Conservation (phyloP, 2,329 filamentous ascomycete species). For the Colletotrichum falcatum region DNA sequence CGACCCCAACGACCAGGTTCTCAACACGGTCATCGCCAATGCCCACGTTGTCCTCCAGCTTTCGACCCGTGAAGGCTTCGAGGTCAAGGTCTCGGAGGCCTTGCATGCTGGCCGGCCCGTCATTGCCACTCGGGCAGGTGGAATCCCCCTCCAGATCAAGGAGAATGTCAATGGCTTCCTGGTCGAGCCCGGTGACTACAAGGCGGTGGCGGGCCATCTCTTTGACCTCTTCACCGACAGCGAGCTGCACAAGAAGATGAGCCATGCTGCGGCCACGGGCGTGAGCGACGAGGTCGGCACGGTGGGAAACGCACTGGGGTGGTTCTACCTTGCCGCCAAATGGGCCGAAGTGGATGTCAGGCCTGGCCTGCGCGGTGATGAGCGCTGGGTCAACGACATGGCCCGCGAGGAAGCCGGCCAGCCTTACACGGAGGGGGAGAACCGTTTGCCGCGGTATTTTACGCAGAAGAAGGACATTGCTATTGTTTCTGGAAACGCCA, state of each 20-base stretch:
- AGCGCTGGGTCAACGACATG: conserved; percentile 80
- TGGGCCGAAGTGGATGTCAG: conserved; percentile 66
- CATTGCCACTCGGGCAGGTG: conserved; percentile 81
- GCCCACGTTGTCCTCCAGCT: conserved; percentile 82
- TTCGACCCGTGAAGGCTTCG: conserved; percentile 85
- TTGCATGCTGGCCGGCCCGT: conserved; percentile 83
- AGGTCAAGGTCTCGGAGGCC: conserved; percentile 88
- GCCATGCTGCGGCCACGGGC: conserved; percentile 69
- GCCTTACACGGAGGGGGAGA: conserved; percentile 70
- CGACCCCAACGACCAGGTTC: conserved; percentile 81
- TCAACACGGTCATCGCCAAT: conserved; percentile 80
- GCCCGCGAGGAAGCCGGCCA: conserved; percentile 73
- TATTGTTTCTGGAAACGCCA: conserved; percentile 5
- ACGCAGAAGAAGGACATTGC: conserved; percentile 49
- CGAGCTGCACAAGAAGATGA: conserved; percentile 75
- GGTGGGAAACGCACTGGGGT: conserved; percentile 80
- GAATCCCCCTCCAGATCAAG: conserved; percentile 83
- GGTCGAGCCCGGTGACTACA: conserved; percentile 77
- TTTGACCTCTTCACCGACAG: conserved; percentile 74
- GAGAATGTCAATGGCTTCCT: conserved; percentile 79
- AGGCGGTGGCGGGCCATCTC: conserved; percentile 76
- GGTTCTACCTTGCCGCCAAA: conserved; percentile 81
- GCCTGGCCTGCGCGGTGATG: conserved; percentile 66
- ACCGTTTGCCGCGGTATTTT: conserved; percentile 66
- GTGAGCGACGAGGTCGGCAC: conserved; percentile 87